Base-by-base conservation (phyloP, 2,329 filamentous ascomycete genomes). In the Blastomyces gilchristii region DNA sequence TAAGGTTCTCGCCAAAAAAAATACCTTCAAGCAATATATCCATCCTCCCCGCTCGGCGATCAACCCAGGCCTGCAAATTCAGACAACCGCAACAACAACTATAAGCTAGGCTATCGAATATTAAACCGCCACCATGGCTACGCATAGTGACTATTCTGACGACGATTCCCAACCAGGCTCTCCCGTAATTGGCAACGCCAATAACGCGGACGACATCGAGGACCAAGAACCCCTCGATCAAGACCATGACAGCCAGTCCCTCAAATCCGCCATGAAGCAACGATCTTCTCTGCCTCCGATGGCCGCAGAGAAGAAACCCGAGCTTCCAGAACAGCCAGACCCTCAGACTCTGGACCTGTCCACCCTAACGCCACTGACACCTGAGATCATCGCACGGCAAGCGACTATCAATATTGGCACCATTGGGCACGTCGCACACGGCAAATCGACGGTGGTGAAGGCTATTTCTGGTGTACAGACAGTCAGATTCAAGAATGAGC, bases 371-470 rank as follows among this genome's bases (percentile, higher is more conserved):
- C 93, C 94, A 63, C 82, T 97, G 71, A 95, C 93, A 18, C 91
- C 92, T 69, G 93, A 97, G 77, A 97, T 99, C 75, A 99, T 99
- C 74, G 91, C 91, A 66, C 86, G 94, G 72, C 94, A 99, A 83
- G 94, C 94, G 63, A 99, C 94, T 63, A 97, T 97, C 83, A 97
- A 97, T 80, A 97, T 97, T 71, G 94, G 93, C 68, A 97, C 94
- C 66, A 97, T 99, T 77, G 93, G 93, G 63, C 94, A 97, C 78
- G 93, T 97, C 83, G 94, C 94, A 74, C 93, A 97, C 88, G 93
- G 93, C 75, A 97, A 97, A 79, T 96, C 91, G 66, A 99, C 94
- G 28, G 94, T 99, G 60, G 94, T 99, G 72, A 99, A 99, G 84
- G 94, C 94, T 72, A 97, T 99, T 72, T 97, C 94, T 1, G 94